phyloP scores from a whole-genome alignment of 2,329 filamentous ascomycete genomes.

The Emergomyces africanus region DNA sequence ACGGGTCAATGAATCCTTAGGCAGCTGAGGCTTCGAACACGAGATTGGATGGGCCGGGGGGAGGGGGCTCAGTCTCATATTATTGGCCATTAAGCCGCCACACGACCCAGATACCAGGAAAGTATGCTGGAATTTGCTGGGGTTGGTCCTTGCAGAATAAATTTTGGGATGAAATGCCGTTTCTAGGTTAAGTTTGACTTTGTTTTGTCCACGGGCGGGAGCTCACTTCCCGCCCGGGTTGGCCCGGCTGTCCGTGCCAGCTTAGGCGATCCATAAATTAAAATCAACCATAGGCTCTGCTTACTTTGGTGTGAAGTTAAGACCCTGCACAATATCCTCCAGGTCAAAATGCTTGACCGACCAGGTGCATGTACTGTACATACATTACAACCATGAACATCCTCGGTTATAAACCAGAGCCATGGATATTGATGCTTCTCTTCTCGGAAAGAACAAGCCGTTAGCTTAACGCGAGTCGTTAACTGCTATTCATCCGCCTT shows the following conservation, averaged over 20 bases:
- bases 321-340: no score
- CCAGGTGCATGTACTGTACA: no score
- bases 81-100: background rate
- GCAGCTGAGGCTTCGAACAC: background rate
- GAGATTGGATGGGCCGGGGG: background rate
- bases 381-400: background rate
- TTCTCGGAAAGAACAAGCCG: background rate
- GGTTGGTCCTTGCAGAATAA: background rate
- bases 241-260: background rate
- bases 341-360: background rate
- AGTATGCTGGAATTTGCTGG: background rate
- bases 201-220: no score
- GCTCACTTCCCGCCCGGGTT: background rate
- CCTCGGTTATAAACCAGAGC: background rate
- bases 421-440: background rate
- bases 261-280: background rate
- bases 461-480: background rate
- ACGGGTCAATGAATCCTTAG: no score
- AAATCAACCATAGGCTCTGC: no score
- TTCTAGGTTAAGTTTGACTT: background rate
- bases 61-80: no score
- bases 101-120: background rate
- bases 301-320: no score
- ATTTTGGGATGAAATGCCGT: background rate
- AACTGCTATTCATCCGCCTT: background rate